Percentiles rank a stretch among this genome's conserved stretches.
Conservation (phyloP, 176 grass and related monocot genomes). For the Ampelocalamus luodianensis region DNA sequence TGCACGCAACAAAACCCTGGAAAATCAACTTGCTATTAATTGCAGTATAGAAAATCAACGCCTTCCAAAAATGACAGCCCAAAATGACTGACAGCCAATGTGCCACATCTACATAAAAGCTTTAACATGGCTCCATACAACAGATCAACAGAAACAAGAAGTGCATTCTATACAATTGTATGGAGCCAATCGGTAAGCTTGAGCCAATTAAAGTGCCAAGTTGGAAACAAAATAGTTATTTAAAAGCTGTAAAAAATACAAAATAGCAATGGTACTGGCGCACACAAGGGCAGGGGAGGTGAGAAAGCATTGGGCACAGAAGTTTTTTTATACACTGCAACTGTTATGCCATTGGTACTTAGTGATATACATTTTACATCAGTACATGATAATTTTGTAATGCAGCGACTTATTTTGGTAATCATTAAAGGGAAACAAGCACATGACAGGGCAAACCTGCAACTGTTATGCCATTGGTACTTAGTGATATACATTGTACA, state of each 20-base stretch:
- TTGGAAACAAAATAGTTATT: background rate
- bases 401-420: background rate
- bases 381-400: background rate
- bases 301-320: background rate
- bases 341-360: conserved; percentile 7
- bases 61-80: background rate
- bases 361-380: background rate
- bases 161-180: background rate
- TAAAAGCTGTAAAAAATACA: background rate
- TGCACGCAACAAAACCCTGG: background rate
- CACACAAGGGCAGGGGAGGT: background rate
- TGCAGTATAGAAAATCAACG: background rate
- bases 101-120: background rate
- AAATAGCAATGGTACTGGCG: background rate
- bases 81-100: background rate
- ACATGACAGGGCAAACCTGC: background rate
- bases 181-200: conserved; percentile 28
- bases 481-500: background rate
- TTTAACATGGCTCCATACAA: background rate
- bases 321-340: background rate
- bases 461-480: conserved; percentile 9
- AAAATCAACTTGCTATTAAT: background rate
- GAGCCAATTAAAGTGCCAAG: background rate
- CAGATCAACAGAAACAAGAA: background rate
- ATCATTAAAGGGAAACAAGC: background rate